phyloP scores from a whole-genome alignment of 495 filamentous ascomycete species.

The Talaromyces nanjingensis region DNA sequence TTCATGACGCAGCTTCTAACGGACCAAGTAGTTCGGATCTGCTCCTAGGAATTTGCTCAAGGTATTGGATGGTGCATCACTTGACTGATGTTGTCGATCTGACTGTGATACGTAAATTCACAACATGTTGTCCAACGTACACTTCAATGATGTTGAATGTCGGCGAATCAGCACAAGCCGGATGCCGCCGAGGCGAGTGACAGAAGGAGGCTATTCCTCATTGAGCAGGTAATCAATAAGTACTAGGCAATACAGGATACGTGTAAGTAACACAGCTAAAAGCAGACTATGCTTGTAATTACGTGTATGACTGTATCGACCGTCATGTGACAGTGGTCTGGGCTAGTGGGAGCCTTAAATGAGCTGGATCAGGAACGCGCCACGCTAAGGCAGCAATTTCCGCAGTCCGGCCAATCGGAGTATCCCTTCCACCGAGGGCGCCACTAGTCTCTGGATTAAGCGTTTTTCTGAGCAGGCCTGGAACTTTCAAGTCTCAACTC shows the following conservation, averaged over 20 bases:
- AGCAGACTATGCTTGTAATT: background rate
- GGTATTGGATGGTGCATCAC: background rate
- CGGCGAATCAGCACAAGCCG: background rate
- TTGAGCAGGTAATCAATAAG: background rate
- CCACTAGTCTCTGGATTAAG: background rate
- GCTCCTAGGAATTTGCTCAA: background rate
- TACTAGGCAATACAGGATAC: background rate
- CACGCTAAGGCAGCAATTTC: constrained; percentile 5
- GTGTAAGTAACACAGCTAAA: background rate
- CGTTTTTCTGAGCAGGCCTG: background rate
- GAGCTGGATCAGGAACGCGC: constrained; percentile 7
- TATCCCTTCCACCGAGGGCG: background rate
- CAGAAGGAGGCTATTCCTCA: background rate
- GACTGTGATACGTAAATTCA: background rate
- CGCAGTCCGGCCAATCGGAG: background rate
- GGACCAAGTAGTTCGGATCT: background rate
- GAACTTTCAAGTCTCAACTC: background rate
- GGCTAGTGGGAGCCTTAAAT: background rate
- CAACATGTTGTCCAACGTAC: background rate
- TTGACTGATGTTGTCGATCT: background rate
- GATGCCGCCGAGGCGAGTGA: background rate
- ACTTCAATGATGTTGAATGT: background rate
- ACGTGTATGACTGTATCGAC: background rate
- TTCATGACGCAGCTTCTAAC: background rate
- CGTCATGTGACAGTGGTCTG: background rate